Evolutionary conservation across 768 basidiomycete species (phyloP).

Genomic region (Lactifluus subvellereus): DNA sequence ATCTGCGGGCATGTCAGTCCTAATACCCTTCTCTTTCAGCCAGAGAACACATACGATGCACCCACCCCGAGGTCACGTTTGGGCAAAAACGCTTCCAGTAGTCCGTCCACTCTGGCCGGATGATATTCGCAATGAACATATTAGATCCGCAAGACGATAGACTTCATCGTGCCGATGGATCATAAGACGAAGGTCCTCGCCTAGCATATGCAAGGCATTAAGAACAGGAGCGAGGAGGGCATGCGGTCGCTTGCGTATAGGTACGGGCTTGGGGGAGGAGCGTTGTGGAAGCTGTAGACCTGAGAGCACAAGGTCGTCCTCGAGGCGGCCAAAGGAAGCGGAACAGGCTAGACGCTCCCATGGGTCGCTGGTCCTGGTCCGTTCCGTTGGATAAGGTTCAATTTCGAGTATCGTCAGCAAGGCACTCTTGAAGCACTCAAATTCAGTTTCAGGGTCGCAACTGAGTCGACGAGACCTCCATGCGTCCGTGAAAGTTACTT

Average conservation of each 20-base stretch:
- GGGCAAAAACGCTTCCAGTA: constrained; percentile 87
- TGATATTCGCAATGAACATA: constrained; percentile 56
- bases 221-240: constrained; percentile 52
- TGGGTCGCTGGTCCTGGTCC: constrained; percentile 23
- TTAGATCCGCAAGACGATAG: constrained; percentile 50
- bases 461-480: constrained; percentile 50
- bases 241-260: constrained; percentile 32
- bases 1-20: constrained; percentile 8
- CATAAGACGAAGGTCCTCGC: constrained; percentile 60
- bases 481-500: constrained; percentile 47
- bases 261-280: background rate
- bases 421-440: constrained; percentile 49
- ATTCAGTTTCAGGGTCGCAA: constrained; percentile 44
- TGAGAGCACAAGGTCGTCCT: constrained; percentile 54
- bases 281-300: constrained; percentile 37
- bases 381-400: constrained; percentile 2
- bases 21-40: background rate
- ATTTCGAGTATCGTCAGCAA: constrained; percentile 45
- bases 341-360: constrained; percentile 49
- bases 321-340: constrained; percentile 42
- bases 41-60: constrained; percentile 24
- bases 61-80: constrained; percentile 54
- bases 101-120: constrained; percentile 85
- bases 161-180: constrained; percentile 52
- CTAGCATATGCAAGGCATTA: constrained; percentile 74